Evolutionary conservation across 495 filamentous ascomycete species (phyloP), one percentile per base, ranked within the genome.

Genomic region (Massariosphaeria phaeospora): DNA sequence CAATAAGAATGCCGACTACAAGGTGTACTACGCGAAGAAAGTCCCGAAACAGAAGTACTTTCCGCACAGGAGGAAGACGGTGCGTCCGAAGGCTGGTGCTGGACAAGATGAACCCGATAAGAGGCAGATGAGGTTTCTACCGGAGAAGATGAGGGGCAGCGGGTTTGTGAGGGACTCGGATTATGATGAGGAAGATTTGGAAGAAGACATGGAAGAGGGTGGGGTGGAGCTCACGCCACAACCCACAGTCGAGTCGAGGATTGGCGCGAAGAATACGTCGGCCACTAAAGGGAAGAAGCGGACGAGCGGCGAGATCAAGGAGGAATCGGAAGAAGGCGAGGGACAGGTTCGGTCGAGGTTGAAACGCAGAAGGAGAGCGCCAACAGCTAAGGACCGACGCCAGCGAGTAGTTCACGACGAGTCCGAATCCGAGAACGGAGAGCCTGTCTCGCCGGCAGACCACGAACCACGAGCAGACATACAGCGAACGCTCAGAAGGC

Each of bases 21-120:
- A 44, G 26, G 57, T 55, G 26, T 55, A 48, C 38, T 61, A 61
- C 29, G 38, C 43, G 15, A 61, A 50, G 18, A 61, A 50, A 25
- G 33, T 51, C 5, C 45, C 51, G 27, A 55, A 55, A 42, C 57
- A 61, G 31, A 25, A 31, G 36, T 40, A 45, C 35, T 55, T 61
- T 23, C 50, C 57, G 9, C 26, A 45, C 10, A 34, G 45, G 11
- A 25, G 27, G 41, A 61, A 49, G 36, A 61, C 33, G 4, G 57
- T 61, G 25, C 57, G 51, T 17, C 1, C 2, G 30, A 61, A 42
- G 27, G 43, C 57, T 3, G 23, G 13, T 2, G 11, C 25, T 3
- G 18, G 18, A 7, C n/a, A 50, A 2, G 44, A 44, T 38, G 50
- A 7, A n/a, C 25, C 36, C 1, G 56, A 60, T 18, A 15, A 11